Evolutionary conservation across 345 rosid species (phyloP).

Genomic region (Carallia brachiata): DNA sequence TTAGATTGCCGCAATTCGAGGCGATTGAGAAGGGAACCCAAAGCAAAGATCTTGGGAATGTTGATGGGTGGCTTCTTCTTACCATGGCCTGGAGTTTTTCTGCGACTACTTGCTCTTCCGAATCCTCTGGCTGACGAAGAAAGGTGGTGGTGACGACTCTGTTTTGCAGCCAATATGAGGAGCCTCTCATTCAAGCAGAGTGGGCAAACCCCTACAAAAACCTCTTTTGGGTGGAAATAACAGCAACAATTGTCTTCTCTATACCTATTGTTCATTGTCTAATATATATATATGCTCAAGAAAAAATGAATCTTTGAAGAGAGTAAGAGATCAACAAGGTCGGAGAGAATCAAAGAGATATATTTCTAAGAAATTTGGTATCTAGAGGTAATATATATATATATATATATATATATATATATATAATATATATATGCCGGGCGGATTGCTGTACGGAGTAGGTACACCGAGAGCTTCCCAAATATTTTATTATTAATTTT

Average conservation of each 20-base stretch:
- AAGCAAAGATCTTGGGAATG: conserved; percentile 74
- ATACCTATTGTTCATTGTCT: conserved; percentile 49
- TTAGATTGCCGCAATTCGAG: conserved; percentile 65
- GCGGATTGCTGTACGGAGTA: too few species aligned
- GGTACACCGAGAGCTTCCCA: too few species aligned
- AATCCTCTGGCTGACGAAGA: conserved; percentile 28
- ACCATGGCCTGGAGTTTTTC: conserved; percentile 7
- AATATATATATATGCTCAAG: not conserved
- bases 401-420: too few species aligned
- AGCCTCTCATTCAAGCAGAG: conserved; percentile 87
- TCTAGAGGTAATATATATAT: too few species aligned
- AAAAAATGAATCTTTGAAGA: not conserved
- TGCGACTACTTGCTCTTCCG: conserved; percentile 11
- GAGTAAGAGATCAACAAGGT: not conserved
- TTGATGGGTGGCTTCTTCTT: conserved; percentile 36
- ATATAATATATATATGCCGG: too few species aligned
- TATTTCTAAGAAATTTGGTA: not conserved
- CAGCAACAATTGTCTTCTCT: conserved; percentile 59
- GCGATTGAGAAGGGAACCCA: conserved; percentile 66
- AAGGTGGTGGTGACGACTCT: conserved; percentile 28
- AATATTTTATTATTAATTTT: too few species aligned
- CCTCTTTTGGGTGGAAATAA: conserved; percentile 75
- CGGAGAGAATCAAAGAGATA: not conserved
- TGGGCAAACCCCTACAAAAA: conserved; percentile 69
- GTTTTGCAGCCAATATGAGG: conserved; percentile 68